Base-by-base conservation (phyloP, 2,329 filamentous ascomycete species). In the Pseudogymnoascus sp. region DNA sequence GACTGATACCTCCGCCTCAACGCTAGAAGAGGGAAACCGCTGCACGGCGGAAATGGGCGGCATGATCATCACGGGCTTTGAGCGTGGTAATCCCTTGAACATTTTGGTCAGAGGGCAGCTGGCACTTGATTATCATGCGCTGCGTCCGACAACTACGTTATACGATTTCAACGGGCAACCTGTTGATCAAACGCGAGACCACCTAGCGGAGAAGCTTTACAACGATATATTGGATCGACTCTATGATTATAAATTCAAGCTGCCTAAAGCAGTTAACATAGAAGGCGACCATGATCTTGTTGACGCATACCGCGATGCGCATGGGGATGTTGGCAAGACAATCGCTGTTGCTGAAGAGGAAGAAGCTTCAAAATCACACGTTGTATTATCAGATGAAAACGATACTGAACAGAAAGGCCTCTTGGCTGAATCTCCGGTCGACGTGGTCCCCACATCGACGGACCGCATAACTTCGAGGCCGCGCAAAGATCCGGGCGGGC, bases 31-130 rank as follows among this genome's bases (percentile, higher is more conserved):
- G 77, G 82, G 79, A 8, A 83, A 80, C 66, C 79, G 85, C 61
- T 89, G 88, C 71, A 97, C 93, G 19, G 95, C 91, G 33, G 95
- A 99, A 74, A 96, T 97, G 87, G 95, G 95, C 28, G 95, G 93
- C 63, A 96, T 99, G 82, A 97, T 99, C 65, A 92, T 99, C 66
- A 97, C 96, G 35, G 95, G 95, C 0, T 99, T 97, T 73, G 92
- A 97, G 68, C 86, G 91, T 68, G 96, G 96, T 17, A 99, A 99
- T 70, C 95, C 95, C 4, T 78, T 99, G 69, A 96, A 97, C 73
- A 85, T 93, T 60, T 86, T 99, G 65, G 87, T 99, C 64, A 87
- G 95, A 68, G 93, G 91, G 15, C 96, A 99, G 75, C 82, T 99
- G 60, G 90, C 89, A 26, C 82, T 99, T 19, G 87, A 87, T 15